Evolutionary conservation across 257 asterid species (phyloP), one percentile per base, ranked within the genome.

Genomic region (Cordia subcordata): DNA sequence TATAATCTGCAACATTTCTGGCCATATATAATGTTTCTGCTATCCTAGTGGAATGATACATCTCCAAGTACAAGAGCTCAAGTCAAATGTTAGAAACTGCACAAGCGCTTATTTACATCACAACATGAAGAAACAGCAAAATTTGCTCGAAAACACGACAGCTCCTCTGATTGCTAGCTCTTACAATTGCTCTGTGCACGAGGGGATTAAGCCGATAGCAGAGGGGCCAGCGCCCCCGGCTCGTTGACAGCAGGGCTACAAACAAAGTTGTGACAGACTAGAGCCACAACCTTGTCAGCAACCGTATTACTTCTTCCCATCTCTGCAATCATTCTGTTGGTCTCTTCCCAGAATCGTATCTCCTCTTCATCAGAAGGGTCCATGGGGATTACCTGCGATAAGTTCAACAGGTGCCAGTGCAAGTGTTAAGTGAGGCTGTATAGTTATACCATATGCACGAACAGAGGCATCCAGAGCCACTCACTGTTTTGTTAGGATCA

Each of bases 261-360:
- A 1, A 88, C 75, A 74, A 92, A 92, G 68, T 85, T 80, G 72
- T 81, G 93, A 76, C 98, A 92, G 10, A 88, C 94, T 8, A 92
- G 77, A 23, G 90, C 98, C 12, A 86, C 73, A 0, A 77, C 81
- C 69, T 72, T 84, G 45, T 68, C 82, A 0, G 75, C 13, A 0
- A 66, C 63, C 49, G 47, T 76, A 47, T 79, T 82, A 61, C 57
- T 71, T 57, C 79, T 82, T 0, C 89, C 99, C 96, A 92, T 88
- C 19, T 38, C 33, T 8, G 95, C 96, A 11, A 85, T 68, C 61
- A 84, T 86, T 13, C 56, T 72, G 19, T 84, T 88, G 11, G 69
- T 73, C 22, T 68, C 73, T 68, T 79, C 91, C 99, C 99, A 92
- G 57, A 92, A 88, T 60, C 62, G 63, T 13, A 80, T 71, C 64